phyloP scores from a whole-genome alignment of 2,329 filamentous ascomycete genomes.

The Sarocladium strictum region DNA sequence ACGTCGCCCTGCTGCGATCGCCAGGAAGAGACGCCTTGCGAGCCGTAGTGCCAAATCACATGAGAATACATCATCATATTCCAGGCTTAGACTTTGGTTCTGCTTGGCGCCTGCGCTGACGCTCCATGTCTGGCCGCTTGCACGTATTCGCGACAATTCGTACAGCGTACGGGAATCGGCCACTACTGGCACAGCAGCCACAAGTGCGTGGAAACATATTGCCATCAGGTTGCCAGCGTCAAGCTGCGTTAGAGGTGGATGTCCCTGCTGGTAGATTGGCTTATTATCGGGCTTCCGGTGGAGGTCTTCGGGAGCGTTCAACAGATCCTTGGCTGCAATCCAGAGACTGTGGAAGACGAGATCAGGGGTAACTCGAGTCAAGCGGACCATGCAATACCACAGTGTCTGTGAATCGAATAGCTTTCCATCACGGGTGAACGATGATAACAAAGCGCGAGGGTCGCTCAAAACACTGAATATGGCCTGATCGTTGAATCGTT shows the following conservation, averaged over 20 bases:
- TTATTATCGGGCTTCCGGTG: conserved; percentile 20
- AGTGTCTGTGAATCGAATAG: conserved; percentile 55
- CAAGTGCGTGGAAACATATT: conserved; percentile 57
- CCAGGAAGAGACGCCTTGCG: conserved; percentile 52
- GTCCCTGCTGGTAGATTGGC: conserved; percentile 12
- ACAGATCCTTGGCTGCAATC: conserved; percentile 53
- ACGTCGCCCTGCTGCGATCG: conserved; percentile 45
- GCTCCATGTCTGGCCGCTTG: conserved; percentile 44
- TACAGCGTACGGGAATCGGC: conserved; percentile 41
- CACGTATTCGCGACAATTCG: conserved; percentile 56
- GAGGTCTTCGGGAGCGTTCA: conserved; percentile 44
- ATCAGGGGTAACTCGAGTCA: conserved; percentile 50
- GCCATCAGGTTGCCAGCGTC: conserved; percentile 50
- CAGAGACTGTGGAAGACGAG: conserved; percentile 60
- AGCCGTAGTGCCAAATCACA: conserved; percentile 54
- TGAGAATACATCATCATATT: conserved; percentile 58
- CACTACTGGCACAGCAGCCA: conserved; percentile 50
- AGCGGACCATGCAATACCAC: conserved; percentile 57
- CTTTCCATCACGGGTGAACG: conserved; percentile 48
- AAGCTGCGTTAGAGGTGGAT: conserved; percentile 34
- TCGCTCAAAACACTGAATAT: conserved; percentile 59
- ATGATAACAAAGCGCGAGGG: conserved; percentile 46
- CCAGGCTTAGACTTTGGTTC: conserved; percentile 25
- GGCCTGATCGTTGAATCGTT: conserved; percentile 56
- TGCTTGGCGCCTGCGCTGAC: conserved; percentile 22